These are phyloP conservation scores for Inosperma sp. DNA, from an alignment of 768 basidiomycete genomes.

Conservation along the genomic window DNA sequence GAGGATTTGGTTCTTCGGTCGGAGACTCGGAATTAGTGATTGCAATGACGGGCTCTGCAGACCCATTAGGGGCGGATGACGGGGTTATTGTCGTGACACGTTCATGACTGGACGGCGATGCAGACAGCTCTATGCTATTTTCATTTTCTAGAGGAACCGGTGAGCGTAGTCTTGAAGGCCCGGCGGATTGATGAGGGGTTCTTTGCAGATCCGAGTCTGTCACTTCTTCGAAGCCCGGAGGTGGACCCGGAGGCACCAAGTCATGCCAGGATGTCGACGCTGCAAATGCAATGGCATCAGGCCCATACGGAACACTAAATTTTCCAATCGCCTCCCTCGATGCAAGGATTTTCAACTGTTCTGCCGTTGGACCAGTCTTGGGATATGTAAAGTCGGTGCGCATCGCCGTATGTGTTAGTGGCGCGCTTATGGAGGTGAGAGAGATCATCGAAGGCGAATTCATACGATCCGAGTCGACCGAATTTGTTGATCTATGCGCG, in stretches of 20 bases:
- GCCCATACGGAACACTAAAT: slow-evolving; percentile 75
- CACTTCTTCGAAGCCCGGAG: slow-evolving; percentile 49
- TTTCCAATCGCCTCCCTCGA: slow-evolving; percentile 59
- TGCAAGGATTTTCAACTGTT: slow-evolving; percentile 64
- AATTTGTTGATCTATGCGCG: background rate
- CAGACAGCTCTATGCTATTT: too few species aligned
- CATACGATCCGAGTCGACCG: background rate
- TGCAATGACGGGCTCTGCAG: too few species aligned
- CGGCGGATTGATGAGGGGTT: too few species aligned
- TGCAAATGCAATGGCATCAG: slow-evolving; percentile 64
- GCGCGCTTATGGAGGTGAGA: slow-evolving; percentile 68
- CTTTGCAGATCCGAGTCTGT: slow-evolving; percentile 5
- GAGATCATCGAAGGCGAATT: slow-evolving; percentile 47
- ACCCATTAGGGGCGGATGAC: too few species aligned
- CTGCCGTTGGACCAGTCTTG: slow-evolving; percentile 55
- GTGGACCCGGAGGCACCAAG: slow-evolving; percentile 34
- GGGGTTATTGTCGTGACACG: too few species aligned
- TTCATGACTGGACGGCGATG: too few species aligned
- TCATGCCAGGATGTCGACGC: slow-evolving; percentile 44
- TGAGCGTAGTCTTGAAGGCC: too few species aligned
- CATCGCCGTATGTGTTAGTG: slow-evolving; percentile 66
- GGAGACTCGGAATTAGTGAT: too few species aligned
- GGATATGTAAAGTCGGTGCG: slow-evolving; percentile 72
- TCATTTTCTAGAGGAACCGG: too few species aligned
- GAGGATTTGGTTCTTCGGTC: too few species aligned